Evolutionary conservation across 2,329 filamentous ascomycete genomes (phyloP), one percentile per base, ranked within the genome.

Genomic region (Venturia asperata): DNA sequence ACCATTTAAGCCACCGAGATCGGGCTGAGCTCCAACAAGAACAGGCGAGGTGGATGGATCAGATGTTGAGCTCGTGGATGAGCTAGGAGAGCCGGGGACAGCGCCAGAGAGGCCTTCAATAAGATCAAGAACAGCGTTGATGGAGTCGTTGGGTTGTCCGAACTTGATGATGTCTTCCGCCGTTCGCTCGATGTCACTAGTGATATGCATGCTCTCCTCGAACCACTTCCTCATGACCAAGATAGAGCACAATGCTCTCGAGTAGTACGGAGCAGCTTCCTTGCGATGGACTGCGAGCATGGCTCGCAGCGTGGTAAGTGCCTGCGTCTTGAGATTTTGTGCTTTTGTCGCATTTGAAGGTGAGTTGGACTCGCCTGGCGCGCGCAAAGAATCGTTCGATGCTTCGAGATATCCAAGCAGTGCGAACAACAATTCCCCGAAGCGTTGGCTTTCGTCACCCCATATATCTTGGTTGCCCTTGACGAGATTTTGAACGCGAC

Each of bases 401-500:
- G 85, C 82, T 73, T 90, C 84, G 34, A 92, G 83, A 72, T 88
- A 92, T 61, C 86, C 84, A 67, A 92, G 88, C 24, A 91, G 80
- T 0, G 86, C 87, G 2, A 83, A 70, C 43, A 92, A 77, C 1
- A 92, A 80, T 9, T 86, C 81, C 68, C 88, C 84, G 67, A 91
- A 91, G 68, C 85, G 88, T 64, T 88, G 85, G 70, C 88, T 86
- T 61, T 87, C 85, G 67, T 87, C 84, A 1, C 82, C 81, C 72
- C 89, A 85, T 24, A 85, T 80, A 17, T 85, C 81, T 70, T 76
- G 74, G 30, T 82, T 83, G 71, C 81, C 84, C 68, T 88, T 86
- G 67, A 91, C 82, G 68, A 92, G 82, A 47, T 87, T 87, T 74
- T 92, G 89, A 61, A 92, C 79, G 71, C 90, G 89, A 64, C 89